phyloP scores from a whole-genome alignment of 129 eudicot genomes.

The Solidago caesia region DNA sequence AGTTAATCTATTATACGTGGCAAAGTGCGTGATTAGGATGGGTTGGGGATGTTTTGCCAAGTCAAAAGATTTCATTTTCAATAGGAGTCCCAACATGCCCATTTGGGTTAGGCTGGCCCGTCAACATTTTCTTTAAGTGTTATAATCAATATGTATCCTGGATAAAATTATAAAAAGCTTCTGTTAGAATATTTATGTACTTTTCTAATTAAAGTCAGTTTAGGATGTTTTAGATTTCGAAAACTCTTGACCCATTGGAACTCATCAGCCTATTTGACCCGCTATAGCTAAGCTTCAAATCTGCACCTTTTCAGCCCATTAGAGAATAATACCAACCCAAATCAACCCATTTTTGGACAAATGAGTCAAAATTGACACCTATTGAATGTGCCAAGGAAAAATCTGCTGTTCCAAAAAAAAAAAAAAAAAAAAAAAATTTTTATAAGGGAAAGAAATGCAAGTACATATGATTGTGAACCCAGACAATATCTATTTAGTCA shows the following conservation, averaged over 20 bases:
- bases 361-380: not conserved
- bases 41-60: not conserved
- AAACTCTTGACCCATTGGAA: not conserved
- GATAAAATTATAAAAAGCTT: not conserved
- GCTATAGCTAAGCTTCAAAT: not conserved
- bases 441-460: not conserved
- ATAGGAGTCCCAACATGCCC: not conserved
- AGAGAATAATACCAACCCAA: not conserved
- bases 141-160: not conserved
- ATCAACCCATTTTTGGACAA: not conserved
- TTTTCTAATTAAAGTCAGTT: no score
- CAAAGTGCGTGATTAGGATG: not conserved
- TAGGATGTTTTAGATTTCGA: not conserved
- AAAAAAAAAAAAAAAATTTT: no score
- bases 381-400: no score
- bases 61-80: not conserved
- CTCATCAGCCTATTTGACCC: not conserved
- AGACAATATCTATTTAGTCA: not conserved
- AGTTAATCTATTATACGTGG: not conserved
- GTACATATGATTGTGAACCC: no score
- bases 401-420: no score
- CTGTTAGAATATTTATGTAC: no score
- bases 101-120: not conserved
- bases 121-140: not conserved
- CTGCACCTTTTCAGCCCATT: not conserved